Percentiles rank a stretch among this genome's conserved stretches.
phyloP scores from a whole-genome alignment of 2,329 filamentous ascomycete genomes.

The Fusarium nematophilum region DNA sequence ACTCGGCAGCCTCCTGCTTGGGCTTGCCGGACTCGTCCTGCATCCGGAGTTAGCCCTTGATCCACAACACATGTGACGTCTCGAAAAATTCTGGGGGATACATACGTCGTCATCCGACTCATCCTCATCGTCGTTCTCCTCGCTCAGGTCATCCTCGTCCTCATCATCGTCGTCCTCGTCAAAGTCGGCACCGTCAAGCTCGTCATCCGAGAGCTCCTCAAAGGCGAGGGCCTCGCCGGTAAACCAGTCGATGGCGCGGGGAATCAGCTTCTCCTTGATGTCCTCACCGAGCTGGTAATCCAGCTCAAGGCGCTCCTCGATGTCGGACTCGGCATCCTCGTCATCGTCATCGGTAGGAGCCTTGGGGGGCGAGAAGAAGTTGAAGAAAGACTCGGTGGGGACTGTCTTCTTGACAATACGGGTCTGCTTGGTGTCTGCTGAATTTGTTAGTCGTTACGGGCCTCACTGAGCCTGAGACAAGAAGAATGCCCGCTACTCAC shows the following conservation, averaged over 20 bases:
- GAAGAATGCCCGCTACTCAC: slow-evolving; percentile 62
- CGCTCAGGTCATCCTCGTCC: slow-evolving; percentile 86
- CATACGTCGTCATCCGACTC: slow-evolving; percentile 83
- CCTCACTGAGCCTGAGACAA: not conserved
- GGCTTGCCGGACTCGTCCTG: slow-evolving; percentile 90
- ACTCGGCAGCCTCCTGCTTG: slow-evolving; percentile 94
- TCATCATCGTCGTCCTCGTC: slow-evolving; percentile 95
- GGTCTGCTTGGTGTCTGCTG: slow-evolving; percentile 95
- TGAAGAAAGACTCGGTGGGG: slow-evolving; percentile 98
- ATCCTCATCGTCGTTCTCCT: slow-evolving; percentile 85
- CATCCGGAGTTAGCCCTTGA: slow-evolving; percentile 26
- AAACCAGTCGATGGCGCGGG: slow-evolving; percentile 99
- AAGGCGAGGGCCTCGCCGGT: slow-evolving; percentile 97
- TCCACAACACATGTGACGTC: not conserved
- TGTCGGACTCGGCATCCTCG: slow-evolving; percentile 84
- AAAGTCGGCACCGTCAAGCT: slow-evolving; percentile 83
- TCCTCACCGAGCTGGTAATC: slow-evolving; percentile 99
- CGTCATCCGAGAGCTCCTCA: slow-evolving; percentile 89
- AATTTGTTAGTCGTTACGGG: slow-evolving; percentile 19
- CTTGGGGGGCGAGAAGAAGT: slow-evolving; percentile 97
- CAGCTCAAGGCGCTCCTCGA: slow-evolving; percentile 96
- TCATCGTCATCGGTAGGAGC: slow-evolving; percentile 78
- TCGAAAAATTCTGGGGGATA: not conserved
- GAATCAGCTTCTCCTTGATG: slow-evolving; percentile 99
- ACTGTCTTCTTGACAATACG: slow-evolving; percentile 99